These are phyloP conservation scores for Massospora cicadina DNA, from an alignment of 371 early-diverging fungal species.

Conservation along the genomic window DNA sequence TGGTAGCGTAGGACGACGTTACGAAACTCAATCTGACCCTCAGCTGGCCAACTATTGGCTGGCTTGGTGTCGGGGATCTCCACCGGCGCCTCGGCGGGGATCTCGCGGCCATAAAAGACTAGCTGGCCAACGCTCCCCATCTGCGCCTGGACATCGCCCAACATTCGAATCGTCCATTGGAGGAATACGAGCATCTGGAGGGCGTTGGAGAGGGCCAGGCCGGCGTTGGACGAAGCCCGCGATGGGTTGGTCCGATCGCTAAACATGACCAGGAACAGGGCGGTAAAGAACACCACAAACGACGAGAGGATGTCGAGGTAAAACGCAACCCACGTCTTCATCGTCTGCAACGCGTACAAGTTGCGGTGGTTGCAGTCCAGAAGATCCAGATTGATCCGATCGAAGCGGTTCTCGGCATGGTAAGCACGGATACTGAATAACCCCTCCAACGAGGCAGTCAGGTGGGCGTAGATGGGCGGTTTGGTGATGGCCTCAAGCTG, in stretches of 20 bases:
- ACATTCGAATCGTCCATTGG: constrained; percentile 43
- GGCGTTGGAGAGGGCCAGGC: constrained; percentile 29
- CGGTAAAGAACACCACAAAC: constrained; percentile 33
- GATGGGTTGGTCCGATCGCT: constrained; percentile 8
- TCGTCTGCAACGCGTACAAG: constrained; percentile 20
- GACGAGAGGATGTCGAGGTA: constrained; percentile 37
- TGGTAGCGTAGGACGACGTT: constrained; percentile 35
- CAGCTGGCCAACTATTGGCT: constrained; percentile 1
- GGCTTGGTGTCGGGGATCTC: constrained; percentile 17
- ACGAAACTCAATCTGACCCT: constrained; percentile 32
- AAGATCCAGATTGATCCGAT: constrained; percentile 24
- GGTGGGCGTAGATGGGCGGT: constrained; percentile 46
- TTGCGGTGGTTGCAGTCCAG: constrained; percentile 38
- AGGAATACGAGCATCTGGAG: constrained; percentile 48
- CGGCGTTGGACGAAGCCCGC: constrained; percentile 18
- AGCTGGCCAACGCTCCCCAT: constrained; percentile 35
- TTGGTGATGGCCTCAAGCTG: constrained; percentile 64
- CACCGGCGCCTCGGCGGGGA: constrained; percentile 28
- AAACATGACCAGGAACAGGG: constrained; percentile 30
- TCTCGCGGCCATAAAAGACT: constrained; percentile 30
- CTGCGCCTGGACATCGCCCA: constrained; percentile 32
- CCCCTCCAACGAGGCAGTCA: constrained; percentile 52
- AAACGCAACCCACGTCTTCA: constrained; percentile 29
- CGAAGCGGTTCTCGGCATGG: constrained; percentile 32
- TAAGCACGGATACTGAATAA: constrained; percentile 46